Percentiles rank a stretch among this genome's conserved stretches.
phyloP scores from a whole-genome alignment of 495 filamentous ascomycete species.

The Neurospora sp. region DNA sequence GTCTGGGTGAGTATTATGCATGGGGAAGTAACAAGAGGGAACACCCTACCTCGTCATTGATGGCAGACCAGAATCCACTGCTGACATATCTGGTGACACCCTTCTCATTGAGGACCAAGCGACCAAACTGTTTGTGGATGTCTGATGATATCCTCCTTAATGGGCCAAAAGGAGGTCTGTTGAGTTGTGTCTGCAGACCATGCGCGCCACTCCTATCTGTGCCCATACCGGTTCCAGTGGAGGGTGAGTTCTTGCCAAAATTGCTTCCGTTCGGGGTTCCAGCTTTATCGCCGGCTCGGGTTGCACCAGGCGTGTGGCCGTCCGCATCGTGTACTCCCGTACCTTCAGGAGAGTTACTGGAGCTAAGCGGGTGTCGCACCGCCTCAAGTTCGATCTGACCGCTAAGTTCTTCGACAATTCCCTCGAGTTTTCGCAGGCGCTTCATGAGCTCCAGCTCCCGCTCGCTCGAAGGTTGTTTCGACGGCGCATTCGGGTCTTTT shows the following conservation, averaged over 20 bases:
- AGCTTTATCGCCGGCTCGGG: slow-evolving; percentile 9
- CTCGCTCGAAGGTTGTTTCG: slow-evolving; percentile 40
- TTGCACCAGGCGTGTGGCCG: slow-evolving; percentile 3
- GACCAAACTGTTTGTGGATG: slow-evolving; percentile 62
- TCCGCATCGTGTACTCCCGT: slow-evolving; percentile 4
- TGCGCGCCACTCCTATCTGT: slow-evolving; percentile 2
- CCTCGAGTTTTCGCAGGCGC: slow-evolving; percentile 67
- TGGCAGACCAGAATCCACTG: slow-evolving; percentile 79
- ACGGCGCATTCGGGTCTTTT: slow-evolving; percentile 43
- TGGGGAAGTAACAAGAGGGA: neutral
- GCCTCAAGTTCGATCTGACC: slow-evolving; percentile 43
- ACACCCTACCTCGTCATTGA: slow-evolving; percentile 61
- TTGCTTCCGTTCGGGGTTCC: slow-evolving; percentile 5
- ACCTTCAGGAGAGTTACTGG: slow-evolving; percentile 29
- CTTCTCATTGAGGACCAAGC: slow-evolving; percentile 72
- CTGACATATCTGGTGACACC: slow-evolving; percentile 77
- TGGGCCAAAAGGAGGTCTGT: slow-evolving; percentile 3
- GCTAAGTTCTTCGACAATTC: slow-evolving; percentile 57
- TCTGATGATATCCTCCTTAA: slow-evolving; percentile 23
- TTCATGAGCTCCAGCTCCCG: slow-evolving; percentile 68
- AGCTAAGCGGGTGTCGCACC: slow-evolving; percentile 27
- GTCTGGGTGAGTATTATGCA: slow-evolving; percentile 3
- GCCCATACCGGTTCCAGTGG: neutral
- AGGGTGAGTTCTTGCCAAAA: slow-evolving; percentile 7
- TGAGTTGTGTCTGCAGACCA: slow-evolving; percentile 1